Evolutionary conservation across 768 basidiomycete species (phyloP).

Genomic region (Termitomyces sp.): DNA sequence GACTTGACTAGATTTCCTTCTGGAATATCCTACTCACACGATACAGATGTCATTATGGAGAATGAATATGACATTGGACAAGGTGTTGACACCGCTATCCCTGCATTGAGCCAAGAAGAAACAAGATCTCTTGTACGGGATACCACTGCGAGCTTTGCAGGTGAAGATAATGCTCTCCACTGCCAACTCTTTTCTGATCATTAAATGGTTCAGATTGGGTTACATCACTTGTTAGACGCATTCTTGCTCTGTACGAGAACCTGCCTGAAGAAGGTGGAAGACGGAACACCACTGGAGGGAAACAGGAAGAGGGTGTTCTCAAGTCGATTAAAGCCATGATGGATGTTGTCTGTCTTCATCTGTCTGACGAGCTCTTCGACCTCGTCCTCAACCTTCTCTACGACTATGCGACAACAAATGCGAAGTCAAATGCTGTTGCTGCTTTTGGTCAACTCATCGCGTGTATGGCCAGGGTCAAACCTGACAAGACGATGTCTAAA

Average conservation of each 20-base stretch:
- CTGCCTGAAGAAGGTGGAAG: slow-evolving; percentile 93
- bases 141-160: slow-evolving; percentile 76
- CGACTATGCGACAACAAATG: slow-evolving; percentile 86
- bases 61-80: slow-evolving; percentile 42
- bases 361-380: slow-evolving; percentile 78
- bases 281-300: slow-evolving; percentile 82
- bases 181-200: not conserved
- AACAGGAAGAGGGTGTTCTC: slow-evolving; percentile 72
- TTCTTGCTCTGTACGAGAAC: slow-evolving; percentile 85
- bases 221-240: slow-evolving; percentile 68
- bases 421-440: slow-evolving; percentile 86
- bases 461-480: slow-evolving; percentile 76
- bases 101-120: slow-evolving; percentile 55
- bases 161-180: slow-evolving; percentile 31
- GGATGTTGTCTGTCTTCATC: slow-evolving; percentile 79
- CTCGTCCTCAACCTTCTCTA: slow-evolving; percentile 80
- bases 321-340: slow-evolving; percentile 78
- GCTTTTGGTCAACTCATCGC: slow-evolving; percentile 88
- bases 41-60: slow-evolving; percentile 55
- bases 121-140: slow-evolving; percentile 73
- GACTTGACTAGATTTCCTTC: slow-evolving; percentile 66
- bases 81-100: slow-evolving; percentile 33
- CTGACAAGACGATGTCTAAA: slow-evolving; percentile 71
- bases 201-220: slow-evolving; percentile 65
- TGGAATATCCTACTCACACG: slow-evolving; percentile 52